Conservation (phyloP, 1,139 yeast genomes). For the Nakaseomyces bracarensis region DNA sequence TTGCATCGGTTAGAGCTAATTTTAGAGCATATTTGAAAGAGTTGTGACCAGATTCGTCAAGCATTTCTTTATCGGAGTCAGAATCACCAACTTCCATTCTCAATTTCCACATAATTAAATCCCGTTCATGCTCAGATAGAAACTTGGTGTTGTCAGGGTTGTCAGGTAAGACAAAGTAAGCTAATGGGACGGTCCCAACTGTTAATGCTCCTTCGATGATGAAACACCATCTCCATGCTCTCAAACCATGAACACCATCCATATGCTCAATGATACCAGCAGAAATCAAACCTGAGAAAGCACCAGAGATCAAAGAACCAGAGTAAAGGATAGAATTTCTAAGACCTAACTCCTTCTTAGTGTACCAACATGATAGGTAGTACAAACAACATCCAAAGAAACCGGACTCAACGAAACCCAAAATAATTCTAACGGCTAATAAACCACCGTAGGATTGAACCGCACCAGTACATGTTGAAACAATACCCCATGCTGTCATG, state of each 20-base stretch:
- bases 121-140: constrained; percentile 41
- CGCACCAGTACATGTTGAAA: constrained; percentile 40
- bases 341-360: constrained; percentile 40
- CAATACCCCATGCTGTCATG: constrained; percentile 51
- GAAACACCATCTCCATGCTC: constrained; percentile 56
- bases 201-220: constrained; percentile 53
- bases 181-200: constrained; percentile 43
- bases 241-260: constrained; percentile 34
- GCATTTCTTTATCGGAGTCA: constrained; percentile 41
- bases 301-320: constrained; percentile 52
- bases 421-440: constrained; percentile 34
- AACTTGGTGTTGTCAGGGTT: constrained; percentile 49
- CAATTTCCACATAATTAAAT: constrained; percentile 45
- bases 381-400: constrained; percentile 45
- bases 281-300: constrained; percentile 52
- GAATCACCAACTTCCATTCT: constrained; percentile 47
- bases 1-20: constrained; percentile 39
- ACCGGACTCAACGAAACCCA: constrained; percentile 45
- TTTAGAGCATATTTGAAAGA: constrained; percentile 36
- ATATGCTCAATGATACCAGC: constrained; percentile 38
- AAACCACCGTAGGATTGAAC: constrained; percentile 36
- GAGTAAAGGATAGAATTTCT: constrained; percentile 53
- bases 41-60: constrained; percentile 34
- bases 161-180: constrained; percentile 49
- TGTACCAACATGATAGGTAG: constrained; percentile 46